A percentile compares a stretch with the other conserved stretches of the same genome.
Evolutionary conservation across 1,284 basidiomycete species (phyloP).

Genomic region (Tylopilus sp.): DNA sequence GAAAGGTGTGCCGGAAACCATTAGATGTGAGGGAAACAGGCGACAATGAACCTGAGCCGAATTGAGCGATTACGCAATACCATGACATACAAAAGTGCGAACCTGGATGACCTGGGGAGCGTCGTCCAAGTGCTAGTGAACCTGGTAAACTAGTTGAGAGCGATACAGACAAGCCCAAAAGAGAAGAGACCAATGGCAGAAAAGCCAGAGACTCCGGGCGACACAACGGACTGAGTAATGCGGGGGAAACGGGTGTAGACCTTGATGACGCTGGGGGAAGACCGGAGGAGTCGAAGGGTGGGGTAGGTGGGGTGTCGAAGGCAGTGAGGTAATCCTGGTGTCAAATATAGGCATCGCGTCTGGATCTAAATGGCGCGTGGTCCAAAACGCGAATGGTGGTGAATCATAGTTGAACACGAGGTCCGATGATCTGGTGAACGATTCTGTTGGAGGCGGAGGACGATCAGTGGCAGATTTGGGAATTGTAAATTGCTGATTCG

Average conservation of each 20-base stretch:
- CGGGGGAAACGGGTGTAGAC: slow-evolving; percentile 28
- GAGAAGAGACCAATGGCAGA: slow-evolving; percentile 8
- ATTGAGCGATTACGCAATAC: slow-evolving; percentile 13
- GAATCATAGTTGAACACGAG: too few species aligned
- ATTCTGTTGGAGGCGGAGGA: too few species aligned
- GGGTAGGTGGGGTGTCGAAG: too few species aligned
- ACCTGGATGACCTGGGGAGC: slow-evolving; percentile 40
- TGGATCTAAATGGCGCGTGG: too few species aligned
- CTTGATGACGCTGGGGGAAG: slow-evolving; percentile 7
- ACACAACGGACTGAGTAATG: slow-evolving; percentile 28
- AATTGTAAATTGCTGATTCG: too few species aligned
- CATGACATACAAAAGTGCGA: slow-evolving; percentile 21
- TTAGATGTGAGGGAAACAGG: slow-evolving; percentile 18
- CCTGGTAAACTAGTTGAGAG: slow-evolving; percentile 33
- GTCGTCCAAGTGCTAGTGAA: slow-evolving; percentile 29
- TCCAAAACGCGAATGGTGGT: too few species aligned
- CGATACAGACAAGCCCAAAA: slow-evolving; percentile 21
- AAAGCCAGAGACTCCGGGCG: slow-evolving; percentile 7
- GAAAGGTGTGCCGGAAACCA: slow-evolving; percentile 24
- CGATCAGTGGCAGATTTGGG: too few species aligned
- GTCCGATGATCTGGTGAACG: too few species aligned
- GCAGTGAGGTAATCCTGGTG: too few species aligned
- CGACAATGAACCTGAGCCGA: slow-evolving; percentile 35
- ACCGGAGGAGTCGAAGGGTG: too few species aligned
- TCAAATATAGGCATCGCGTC: too few species aligned